Evolutionary conservation across 805 yeast genomes (phyloP).

Genomic region (Candida ficus): DNA sequence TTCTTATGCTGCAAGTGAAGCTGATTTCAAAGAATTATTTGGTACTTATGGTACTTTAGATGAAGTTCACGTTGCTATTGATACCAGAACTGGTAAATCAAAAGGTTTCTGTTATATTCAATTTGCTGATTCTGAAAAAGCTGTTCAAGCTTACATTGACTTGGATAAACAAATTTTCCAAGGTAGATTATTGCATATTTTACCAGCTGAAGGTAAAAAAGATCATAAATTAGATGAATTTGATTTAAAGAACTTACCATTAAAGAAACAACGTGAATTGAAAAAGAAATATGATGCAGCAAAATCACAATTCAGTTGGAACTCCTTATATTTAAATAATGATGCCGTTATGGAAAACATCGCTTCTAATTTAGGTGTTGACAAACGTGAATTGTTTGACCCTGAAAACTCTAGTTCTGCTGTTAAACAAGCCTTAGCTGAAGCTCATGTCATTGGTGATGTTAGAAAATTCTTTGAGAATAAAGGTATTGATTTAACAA

Average conservation of each 20-base stretch:
- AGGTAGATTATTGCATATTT: slow-evolving; percentile 85
- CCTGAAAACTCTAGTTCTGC: slow-evolving; percentile 85
- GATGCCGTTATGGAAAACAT: slow-evolving; percentile 92
- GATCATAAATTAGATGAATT: slow-evolving; percentile 84
- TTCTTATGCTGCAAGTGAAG: slow-evolving; percentile 70
- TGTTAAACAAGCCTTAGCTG: slow-evolving; percentile 95
- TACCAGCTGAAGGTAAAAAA: slow-evolving; percentile 81
- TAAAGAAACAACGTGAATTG: slow-evolving; percentile 85
- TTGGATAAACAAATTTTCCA: slow-evolving; percentile 89
- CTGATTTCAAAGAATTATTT: slow-evolving; percentile 67
- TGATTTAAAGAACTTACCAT: slow-evolving; percentile 83
- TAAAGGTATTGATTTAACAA: slow-evolving; percentile 78
- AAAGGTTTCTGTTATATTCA: slow-evolving; percentile 90
- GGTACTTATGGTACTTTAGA: slow-evolving; percentile 62
- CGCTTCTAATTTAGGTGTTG: slow-evolving; percentile 76
- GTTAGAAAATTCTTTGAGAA: slow-evolving; percentile 82
- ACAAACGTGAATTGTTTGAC: slow-evolving; percentile 79
- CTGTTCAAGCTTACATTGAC: slow-evolving; percentile 65
- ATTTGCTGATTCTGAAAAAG: slow-evolving; percentile 64
- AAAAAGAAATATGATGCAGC: slow-evolving; percentile 81
- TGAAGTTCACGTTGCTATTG: slow-evolving; percentile 91
- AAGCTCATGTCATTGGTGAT: slow-evolving; percentile 90
- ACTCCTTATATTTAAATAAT: slow-evolving; percentile 80
- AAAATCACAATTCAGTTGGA: slow-evolving; percentile 89
- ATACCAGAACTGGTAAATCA: slow-evolving; percentile 82